Conservation (phyloP, 2,329 filamentous ascomycete genomes). For the Nannizzia gypsea region DNA sequence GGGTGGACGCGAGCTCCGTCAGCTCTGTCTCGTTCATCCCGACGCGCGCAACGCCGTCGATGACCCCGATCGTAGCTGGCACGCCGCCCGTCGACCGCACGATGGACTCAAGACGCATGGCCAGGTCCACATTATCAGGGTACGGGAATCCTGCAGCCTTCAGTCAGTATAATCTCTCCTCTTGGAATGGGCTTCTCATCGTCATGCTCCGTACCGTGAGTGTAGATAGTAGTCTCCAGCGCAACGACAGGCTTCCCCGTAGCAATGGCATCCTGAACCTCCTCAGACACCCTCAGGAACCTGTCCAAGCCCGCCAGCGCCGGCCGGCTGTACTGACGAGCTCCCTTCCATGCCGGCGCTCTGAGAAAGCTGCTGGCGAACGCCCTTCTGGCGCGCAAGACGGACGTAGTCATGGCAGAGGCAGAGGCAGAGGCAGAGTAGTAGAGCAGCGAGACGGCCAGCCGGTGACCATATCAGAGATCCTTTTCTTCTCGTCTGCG, state of each 20-base stretch:
- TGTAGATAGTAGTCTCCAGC: conserved; percentile 93
- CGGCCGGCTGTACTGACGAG: neutral
- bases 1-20: conserved; percentile 52
- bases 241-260: conserved; percentile 75
- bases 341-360: neutral
- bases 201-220: conserved; percentile 71
- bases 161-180: neutral
- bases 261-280: conserved; percentile 65
- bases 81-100: conserved; percentile 71
- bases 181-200: neutral
- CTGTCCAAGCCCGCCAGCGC: conserved; percentile 23
- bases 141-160: conserved; percentile 51
- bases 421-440: too few species aligned
- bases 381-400: neutral
- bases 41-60: conserved; percentile 71
- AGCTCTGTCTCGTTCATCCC: conserved; percentile 65
- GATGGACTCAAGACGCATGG: conserved; percentile 66
- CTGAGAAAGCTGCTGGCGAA: neutral
- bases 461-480: neutral
- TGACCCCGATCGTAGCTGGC: conserved; percentile 80
- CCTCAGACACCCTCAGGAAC: conserved; percentile 63
- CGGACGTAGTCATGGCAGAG: neutral
- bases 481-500: neutral
- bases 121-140: conserved; percentile 61
- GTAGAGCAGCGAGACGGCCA: neutral